Conservation (phyloP, 805 yeast genomes). For the Candida sphagnicola region DNA sequence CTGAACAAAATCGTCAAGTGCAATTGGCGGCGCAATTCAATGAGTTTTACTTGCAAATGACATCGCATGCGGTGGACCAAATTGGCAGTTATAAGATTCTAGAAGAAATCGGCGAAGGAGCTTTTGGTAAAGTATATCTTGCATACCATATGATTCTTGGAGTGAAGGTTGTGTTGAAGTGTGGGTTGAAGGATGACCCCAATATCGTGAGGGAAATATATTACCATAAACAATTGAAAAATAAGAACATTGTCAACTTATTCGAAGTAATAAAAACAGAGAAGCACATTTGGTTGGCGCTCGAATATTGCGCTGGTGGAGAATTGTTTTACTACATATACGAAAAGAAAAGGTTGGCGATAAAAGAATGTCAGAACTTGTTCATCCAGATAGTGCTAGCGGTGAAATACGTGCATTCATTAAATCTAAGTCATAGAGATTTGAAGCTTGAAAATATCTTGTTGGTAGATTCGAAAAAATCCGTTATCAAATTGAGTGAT, state of each 20-base stretch:
- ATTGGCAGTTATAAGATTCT: conserved; percentile 79
- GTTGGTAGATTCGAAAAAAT: conserved; percentile 46
- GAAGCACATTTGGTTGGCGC: conserved; percentile 73
- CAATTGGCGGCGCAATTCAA: conserved; percentile 64
- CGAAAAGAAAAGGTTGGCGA: conserved; percentile 45
- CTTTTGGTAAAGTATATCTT: conserved; percentile 87
- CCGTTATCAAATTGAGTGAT: conserved; percentile 76
- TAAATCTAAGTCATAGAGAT: conserved; percentile 81
- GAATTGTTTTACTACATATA: conserved; percentile 70
- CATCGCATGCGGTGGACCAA: conserved; percentile 48
- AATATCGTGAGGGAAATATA: conserved; percentile 87
- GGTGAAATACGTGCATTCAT: conserved; percentile 69
- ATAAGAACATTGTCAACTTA: conserved; percentile 76
- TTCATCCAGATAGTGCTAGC: conserved; percentile 67
- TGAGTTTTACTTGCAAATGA: conserved; percentile 44
- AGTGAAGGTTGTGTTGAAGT: conserved; percentile 75
- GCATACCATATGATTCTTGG: conserved; percentile 76
- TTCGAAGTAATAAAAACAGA: conserved; percentile 87
- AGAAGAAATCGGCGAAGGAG: conserved; percentile 82
- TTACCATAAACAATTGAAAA: conserved; percentile 79
- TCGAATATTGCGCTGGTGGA: conserved; percentile 85
- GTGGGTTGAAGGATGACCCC: conserved; percentile 73
- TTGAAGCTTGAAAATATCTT: conserved; percentile 77
- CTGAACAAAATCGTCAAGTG: conserved; percentile 42
- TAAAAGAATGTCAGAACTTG: conserved; percentile 46